Base-by-base conservation (phyloP, 345 rosid genomes). In the Schrenkiella parvula region DNA sequence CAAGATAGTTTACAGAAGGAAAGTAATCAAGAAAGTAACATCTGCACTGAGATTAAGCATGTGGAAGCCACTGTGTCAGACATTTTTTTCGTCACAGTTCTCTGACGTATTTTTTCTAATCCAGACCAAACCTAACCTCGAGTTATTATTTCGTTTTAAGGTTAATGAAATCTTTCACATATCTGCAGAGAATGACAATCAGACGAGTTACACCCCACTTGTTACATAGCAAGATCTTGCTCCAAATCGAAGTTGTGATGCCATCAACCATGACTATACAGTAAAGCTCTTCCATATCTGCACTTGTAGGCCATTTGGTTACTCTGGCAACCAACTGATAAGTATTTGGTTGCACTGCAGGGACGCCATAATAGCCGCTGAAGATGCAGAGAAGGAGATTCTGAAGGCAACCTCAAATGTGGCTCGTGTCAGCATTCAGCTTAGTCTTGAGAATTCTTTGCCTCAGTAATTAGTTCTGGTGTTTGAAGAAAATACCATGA, bases 141-240 rank as follows among this genome's bases (percentile, higher is more conserved):
- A 14, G 26, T 14, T 19, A 64, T 61, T 57, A 64, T 61, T 57
- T n/a, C 37, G 39, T 38, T n/a, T 41, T 17, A 31, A 46, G 44
- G 53, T 66, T 42, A 29, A 56, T 28, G 29, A 15, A 37, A 38
- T 22, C 5, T 57, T 56, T 71, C 26, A 42, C 57, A 29, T 58
- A 59, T 31, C 34, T 72, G 73, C 89, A 88, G 97, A 83, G 85
- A 80, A 79, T 86, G 83, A 78, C 34, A 56, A 85, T 89, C 19
- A 89, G 83, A 76, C 88, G 87, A 34, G 46, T 87, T 39, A 89
- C 89, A 31, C 81, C 68, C 0, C 98, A 93, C 80, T 71, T 80
- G 74, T 60, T 91, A 82, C 90, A 84, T 74, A 86, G 82, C 68
- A 88, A 82, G 76, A 73, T 81, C 43, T 79, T 91, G 6, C 89